Evolutionary conservation across 495 filamentous ascomycete species (phyloP), one percentile per base, ranked within the genome.

Genomic region (Physcia stellaris): DNA sequence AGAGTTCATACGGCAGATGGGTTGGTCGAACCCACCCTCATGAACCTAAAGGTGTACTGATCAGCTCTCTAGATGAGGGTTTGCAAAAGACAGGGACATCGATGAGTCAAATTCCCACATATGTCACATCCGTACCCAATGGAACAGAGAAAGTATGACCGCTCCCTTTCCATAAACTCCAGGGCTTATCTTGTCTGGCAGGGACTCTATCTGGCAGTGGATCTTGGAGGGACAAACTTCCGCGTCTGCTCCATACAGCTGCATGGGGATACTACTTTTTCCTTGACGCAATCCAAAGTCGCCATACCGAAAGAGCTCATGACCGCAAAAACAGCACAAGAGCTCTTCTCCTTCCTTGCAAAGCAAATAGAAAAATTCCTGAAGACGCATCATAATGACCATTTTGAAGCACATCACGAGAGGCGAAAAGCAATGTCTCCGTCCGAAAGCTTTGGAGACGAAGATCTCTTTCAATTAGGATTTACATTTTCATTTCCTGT

Each of bases 401-500:
- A 93, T 53, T 96, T 94, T 44, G 70, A 78, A 43, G 68, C 71
- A 26, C 72, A 86, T 53, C 48, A 75, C 37, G 67, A 67, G 33
- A 73, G 78, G 37, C 70, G 73, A 21, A 57, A 66, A 40, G 70
- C 74, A 2, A 57, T 63, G 22, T 67, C 62, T 56, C 59, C 62
- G 12, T 62, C 62, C 1, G 67, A 71, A 19, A 70, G 66, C 6
- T 71, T 62, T 45, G 59, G 55, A 28, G 70, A 79, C 26, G 73
- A 83, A 53, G 67, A 92, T 32, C 67, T 87, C 37, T 92, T 98
- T 56, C 77, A 85, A 50, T 66, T 98, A 10, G 90, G 90, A 12
- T 96, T 98, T 62, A 96, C 90, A 24, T 98, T 98, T 64, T 87
- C 80, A 55, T 98, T 98, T 59, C 90, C 90, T 12, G 90, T 98